Evolutionary conservation across 352 stramenopile genomes (phyloP).

Genomic region (Globisporangium spiculum): DNA sequence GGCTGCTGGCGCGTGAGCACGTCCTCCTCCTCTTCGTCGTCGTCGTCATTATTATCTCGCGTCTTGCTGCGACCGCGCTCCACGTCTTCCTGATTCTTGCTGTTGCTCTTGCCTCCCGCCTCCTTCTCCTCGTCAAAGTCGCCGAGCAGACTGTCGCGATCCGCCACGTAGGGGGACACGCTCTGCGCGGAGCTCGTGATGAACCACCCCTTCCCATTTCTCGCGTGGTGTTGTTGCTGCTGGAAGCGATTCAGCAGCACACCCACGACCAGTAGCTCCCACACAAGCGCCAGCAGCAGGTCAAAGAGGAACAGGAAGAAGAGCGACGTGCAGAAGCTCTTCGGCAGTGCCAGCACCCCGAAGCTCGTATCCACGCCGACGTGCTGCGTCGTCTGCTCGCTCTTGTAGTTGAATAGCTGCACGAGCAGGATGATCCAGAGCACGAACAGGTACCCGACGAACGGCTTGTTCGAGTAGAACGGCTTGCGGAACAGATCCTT

Average conservation of each 20-base stretch:
- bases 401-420: slow-evolving; percentile 69
- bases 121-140: slow-evolving; percentile 10
- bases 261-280: slow-evolving; percentile 59
- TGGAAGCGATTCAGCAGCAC: slow-evolving; percentile 52
- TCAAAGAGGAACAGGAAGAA: slow-evolving; percentile 75
- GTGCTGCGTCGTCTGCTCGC: slow-evolving; percentile 37
- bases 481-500: slow-evolving; percentile 59
- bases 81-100: slow-evolving; percentile 3
- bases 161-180: slow-evolving; percentile 44
- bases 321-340: slow-evolving; percentile 52
- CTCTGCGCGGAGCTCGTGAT: slow-evolving; percentile 20
- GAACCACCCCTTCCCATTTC: slow-evolving; percentile 16
- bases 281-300: slow-evolving; percentile 44
- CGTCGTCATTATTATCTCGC: slow-evolving; percentile 29
- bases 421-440: slow-evolving; percentile 54
- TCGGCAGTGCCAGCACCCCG: slow-evolving; percentile 47
- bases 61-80: slow-evolving; percentile 14
- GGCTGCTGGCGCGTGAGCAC: slow-evolving; percentile 27
- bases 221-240: slow-evolving; percentile 28
- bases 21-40: slow-evolving; percentile 50
- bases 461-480: slow-evolving; percentile 50
- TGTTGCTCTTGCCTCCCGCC: neutral
- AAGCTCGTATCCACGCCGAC: slow-evolving; percentile 62
- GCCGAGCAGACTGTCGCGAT: slow-evolving; percentile 47
- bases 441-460: slow-evolving; percentile 47